A percentile compares a stretch with the other conserved stretches of the same genome.
Evolutionary conservation across 345 rosid genomes (phyloP).

Genomic region (Populus deltoides): DNA sequence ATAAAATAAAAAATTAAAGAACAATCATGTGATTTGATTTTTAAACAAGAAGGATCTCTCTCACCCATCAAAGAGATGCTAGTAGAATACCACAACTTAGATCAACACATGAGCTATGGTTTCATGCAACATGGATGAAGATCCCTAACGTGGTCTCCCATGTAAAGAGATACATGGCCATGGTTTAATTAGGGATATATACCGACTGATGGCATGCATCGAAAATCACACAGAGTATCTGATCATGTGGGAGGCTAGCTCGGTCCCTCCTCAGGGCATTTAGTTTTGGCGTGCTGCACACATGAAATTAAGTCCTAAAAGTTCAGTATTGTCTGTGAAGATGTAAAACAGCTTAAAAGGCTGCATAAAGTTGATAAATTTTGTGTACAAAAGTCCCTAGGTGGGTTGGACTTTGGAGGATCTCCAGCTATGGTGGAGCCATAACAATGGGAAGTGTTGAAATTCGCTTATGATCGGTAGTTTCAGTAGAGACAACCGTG

Average conservation of each 20-base stretch:
- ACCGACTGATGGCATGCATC: not conserved
- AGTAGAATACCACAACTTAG: too few relatives aligned
- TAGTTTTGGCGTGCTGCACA: not conserved
- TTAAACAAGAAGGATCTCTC: not conserved
- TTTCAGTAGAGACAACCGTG: not conserved
- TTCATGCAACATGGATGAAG: not conserved
- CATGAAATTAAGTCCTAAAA: not conserved
- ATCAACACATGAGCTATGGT: not conserved
- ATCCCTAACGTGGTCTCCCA: not conserved
- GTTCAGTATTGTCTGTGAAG: not conserved
- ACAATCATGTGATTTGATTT: too few relatives aligned
- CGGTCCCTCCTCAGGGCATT: not conserved
- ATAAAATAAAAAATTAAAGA: too few relatives aligned
- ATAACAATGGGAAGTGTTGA: not conserved
- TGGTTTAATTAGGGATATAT: not conserved
- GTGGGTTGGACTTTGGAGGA: not conserved
- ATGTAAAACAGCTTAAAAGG: not conserved
- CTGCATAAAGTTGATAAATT: not conserved
- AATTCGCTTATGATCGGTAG: not conserved
- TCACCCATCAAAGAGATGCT: not conserved
- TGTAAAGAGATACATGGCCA: not conserved
- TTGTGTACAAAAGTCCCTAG: not conserved
- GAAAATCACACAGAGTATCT: not conserved
- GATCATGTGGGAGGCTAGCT: not conserved
- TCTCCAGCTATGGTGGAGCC: not conserved